Base-by-base conservation (phyloP, 306 rosid genomes). In the Abrus precatorius region DNA sequence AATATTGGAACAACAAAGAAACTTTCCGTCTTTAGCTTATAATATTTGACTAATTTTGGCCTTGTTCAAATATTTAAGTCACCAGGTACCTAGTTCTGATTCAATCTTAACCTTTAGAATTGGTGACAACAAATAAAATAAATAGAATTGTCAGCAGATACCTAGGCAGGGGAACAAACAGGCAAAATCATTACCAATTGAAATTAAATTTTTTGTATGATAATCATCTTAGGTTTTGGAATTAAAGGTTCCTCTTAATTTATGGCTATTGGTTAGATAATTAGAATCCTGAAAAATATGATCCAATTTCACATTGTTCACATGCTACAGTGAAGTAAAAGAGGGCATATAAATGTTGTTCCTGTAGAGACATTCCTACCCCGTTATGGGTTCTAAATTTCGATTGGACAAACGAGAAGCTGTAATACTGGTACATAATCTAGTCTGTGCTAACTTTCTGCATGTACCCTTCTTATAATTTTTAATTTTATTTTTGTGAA, bases 61-160 rank as follows among this genome's bases (percentile, higher is more conserved):
- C 74, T 72, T 73, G 38, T 54, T 78, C 47, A 62, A 61, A 60
- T 27, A 68, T 14, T 59, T 6, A 52, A 62, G 45, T 20, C 34
- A 65, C 34, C 27, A 83, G 38, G 44, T 74, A 52, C 59, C 60
- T 69, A 33, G 7, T 71, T 36, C 70, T 71, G 68, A 56, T 66
- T 38, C 67, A 81, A 81, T 66, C 66, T 81, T 60, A 81, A 76
- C 71, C 36, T 43, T 47, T 70, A 77, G 43, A 29, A 9, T 61
- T 76, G 64, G 68, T 30, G 55, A 13, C 68, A 71, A 47, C 20
- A 12, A 10, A 33, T 7, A n/a, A 67, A 28, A 5, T 28, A 9
- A 4, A 64, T 70, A 62, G 27, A 72, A 66, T 14, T 79, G 81
- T 67, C 84, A 67, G 73, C n/a, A 30, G 78, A 66, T 76, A 76